phyloP scores from a whole-genome alignment of 2,329 filamentous ascomycete genomes.

The Fusarium beomiforme region DNA sequence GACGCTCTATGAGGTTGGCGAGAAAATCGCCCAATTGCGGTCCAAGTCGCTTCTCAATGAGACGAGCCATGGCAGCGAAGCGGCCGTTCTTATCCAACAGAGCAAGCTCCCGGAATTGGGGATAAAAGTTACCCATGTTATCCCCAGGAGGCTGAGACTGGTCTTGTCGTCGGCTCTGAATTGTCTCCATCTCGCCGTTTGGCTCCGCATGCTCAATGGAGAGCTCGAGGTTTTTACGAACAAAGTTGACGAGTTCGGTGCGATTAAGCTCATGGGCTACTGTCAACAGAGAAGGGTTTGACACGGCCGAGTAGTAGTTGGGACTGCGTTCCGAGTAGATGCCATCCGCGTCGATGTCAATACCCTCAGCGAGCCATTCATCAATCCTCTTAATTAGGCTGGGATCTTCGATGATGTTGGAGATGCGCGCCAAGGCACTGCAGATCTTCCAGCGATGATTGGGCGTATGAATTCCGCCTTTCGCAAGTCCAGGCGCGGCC shows the following conservation, averaged over 20 bases:
- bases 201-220: constrained; percentile 14
- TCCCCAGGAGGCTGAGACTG: background rate
- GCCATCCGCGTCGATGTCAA: constrained; percentile 14
- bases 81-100: background rate
- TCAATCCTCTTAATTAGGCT: constrained; percentile 5
- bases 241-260: background rate
- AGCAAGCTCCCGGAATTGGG: constrained; percentile 12
- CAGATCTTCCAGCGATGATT: constrained; percentile 24
- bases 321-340: constrained; percentile 19
- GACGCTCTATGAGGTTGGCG: constrained; percentile 6
- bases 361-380: constrained; percentile 17
- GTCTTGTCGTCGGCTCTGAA: constrained; percentile 13
- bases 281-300: background rate
- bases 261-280: constrained; percentile 12
- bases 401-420: background rate
- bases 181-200: constrained; percentile 9
- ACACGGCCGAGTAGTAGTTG: constrained; percentile 16
- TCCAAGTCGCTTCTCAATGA: constrained; percentile 12
- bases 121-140: constrained; percentile 15
- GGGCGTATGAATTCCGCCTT: constrained; percentile 9
- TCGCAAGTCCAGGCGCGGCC: constrained; percentile 4
- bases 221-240: constrained; percentile 11
- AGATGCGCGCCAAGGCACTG: constrained; percentile 16
- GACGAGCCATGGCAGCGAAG: constrained; percentile 12
- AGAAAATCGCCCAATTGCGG: constrained; percentile 4